Base-by-base conservation (phyloP, 306 rosid genomes). In the Begonia masoniana region DNA sequence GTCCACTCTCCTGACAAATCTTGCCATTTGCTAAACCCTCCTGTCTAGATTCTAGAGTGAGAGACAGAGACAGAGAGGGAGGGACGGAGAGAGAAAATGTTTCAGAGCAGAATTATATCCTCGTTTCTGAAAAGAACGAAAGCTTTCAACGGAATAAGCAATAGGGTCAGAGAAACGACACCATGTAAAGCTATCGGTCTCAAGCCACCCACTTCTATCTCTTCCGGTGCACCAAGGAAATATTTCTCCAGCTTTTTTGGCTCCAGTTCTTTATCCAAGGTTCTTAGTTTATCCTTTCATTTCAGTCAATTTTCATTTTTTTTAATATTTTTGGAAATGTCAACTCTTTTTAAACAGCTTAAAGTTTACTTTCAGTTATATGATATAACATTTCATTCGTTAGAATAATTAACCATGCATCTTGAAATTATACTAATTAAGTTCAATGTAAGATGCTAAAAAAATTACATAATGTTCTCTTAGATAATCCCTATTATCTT, bases 191-290 rank as follows among this genome's bases (percentile, higher is more conserved):
- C 31, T 53, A 12, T 52, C 10, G 36, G 13, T 36, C 52, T 7
- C 17, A 43, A 59, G 47, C 31, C 60, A 15, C 0, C 43, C 11
- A 35, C 36, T 52, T 26, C 9, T 15, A 36, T 66, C 55, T 24
- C 71, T 58, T 65, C 70, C 50, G 62, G 50, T 42, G 2, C 45
- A 15, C 17, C 64, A 3, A 58, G 35, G 31, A 66, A 47, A 35
- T 52, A 3, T 10, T 54, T 61, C 24, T 15, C 50, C 35, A 43
- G 45, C 43, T 36, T 42, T 43, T 42, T 21, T 52, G 58, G 45
- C 24, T 21, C 39, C 60, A 49, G 43, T 41, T 36, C 71, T 50
- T 23, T 17, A 53, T 55, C 60, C 54, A 66, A 66, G 71, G 71
- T 66, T 12, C 8, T 41, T 15, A 0, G 11, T 14, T 6, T 50